These are phyloP conservation scores for Circinella minor DNA, from an alignment of 371 early-diverging fungal genomes.

Conservation along the genomic window DNA sequence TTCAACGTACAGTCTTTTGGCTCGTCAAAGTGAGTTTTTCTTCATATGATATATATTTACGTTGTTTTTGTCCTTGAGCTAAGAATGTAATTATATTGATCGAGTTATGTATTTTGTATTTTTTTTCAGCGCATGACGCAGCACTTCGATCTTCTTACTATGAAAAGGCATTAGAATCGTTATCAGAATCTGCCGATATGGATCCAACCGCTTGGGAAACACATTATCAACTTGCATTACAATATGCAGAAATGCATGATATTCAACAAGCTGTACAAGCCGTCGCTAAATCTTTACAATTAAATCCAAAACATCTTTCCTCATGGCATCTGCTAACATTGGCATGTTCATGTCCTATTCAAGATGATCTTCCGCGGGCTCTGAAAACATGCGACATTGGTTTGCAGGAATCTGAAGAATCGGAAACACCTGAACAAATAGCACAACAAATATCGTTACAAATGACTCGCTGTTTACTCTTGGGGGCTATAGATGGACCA, in stretches of 20 bases:
- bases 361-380: conserved; percentile 48
- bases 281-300: conserved; percentile 63
- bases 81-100: too few species aligned
- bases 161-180: conserved; percentile 60
- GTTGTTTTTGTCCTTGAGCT: too few species aligned
- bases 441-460: conserved; percentile 31
- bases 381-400: conserved; percentile 75
- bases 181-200: conserved; percentile 57
- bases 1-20: conserved; percentile 60
- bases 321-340: conserved; percentile 89
- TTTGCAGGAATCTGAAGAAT: conserved; percentile 44
- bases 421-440: conserved; percentile 14
- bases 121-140: conserved; percentile 37
- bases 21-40: conserved; percentile 52
- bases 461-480: conserved; percentile 25
- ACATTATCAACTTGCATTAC: conserved; percentile 77
- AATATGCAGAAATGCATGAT: conserved; percentile 79
- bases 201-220: conserved; percentile 56
- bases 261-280: conserved; percentile 30
- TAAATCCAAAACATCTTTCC: conserved; percentile 63
- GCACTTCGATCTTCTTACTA: conserved; percentile 68
- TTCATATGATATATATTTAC: not conserved
- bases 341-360: conserved; percentile 62
- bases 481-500: conserved; percentile 48
- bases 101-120: not conserved